phyloP scores from a whole-genome alignment of 176 grass and related monocot species.

The Puya raimondii region DNA sequence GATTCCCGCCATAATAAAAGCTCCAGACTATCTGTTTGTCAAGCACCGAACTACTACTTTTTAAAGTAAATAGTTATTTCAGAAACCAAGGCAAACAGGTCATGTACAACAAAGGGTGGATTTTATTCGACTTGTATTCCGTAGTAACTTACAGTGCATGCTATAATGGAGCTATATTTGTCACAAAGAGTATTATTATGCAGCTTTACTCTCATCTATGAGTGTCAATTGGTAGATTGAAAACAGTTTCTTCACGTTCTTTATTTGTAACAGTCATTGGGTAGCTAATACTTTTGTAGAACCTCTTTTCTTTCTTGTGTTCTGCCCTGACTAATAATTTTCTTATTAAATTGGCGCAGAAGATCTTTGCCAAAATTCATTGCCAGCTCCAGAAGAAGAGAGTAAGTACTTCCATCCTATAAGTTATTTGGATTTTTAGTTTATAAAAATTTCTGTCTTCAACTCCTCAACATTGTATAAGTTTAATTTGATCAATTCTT shows the following conservation, averaged over 20 bases:
- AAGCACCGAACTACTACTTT: no score
- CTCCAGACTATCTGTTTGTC: no score
- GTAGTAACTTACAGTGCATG: neutral
- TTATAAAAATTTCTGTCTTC: no score
- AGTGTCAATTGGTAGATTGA: neutral
- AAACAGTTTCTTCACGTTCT: neutral
- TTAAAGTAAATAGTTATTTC: no score
- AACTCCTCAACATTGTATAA: no score
- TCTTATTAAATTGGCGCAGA: slow-evolving; percentile 32
- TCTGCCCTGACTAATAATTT: neutral
- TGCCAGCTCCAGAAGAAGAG: slow-evolving; percentile 28
- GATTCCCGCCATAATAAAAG: no score
- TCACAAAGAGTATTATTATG: neutral
- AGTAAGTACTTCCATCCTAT: slow-evolving; percentile 15
- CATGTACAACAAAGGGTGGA: neutral
- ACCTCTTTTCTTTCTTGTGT: neutral
- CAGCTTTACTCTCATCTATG: neutral
- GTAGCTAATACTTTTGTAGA: neutral
- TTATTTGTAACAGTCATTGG: neutral
- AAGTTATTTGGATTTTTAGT: neutral
- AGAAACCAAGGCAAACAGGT: no score
- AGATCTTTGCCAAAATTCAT: slow-evolving; percentile 41
- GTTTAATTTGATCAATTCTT: no score
- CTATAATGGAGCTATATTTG: neutral
- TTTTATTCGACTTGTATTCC: neutral